Conservation (phyloP, 352 stramenopile genomes). For the Halophytophthora polymorphica region DNA sequence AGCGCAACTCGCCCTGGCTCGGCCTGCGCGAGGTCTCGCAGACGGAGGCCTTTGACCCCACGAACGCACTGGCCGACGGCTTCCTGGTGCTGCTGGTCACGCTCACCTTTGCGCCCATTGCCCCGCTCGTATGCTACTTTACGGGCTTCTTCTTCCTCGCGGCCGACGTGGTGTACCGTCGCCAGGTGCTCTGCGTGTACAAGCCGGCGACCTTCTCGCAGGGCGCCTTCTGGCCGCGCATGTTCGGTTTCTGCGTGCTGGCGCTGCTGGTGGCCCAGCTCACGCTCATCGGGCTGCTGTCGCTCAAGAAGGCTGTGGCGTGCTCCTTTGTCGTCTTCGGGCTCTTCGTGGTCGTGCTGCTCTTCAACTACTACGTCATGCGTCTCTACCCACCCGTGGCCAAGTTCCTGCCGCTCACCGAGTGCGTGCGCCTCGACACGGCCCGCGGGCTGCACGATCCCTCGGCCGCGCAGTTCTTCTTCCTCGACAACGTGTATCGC, state of each 20-base stretch:
- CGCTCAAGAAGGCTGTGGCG: constrained; percentile 57
- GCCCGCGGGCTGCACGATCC: constrained; percentile 29
- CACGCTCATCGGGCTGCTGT: constrained; percentile 75
- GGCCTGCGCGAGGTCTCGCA: constrained; percentile 46
- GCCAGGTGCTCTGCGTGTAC: constrained; percentile 74
- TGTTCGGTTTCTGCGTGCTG: constrained; percentile 76
- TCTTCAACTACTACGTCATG: constrained; percentile 65
- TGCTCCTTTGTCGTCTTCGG: constrained; percentile 12
- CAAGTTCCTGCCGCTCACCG: constrained; percentile 54
- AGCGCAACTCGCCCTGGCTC: constrained; percentile 54
- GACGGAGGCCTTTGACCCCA: constrained; percentile 62
- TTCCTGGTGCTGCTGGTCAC: constrained; percentile 74
- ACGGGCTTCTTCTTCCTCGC: constrained; percentile 67
- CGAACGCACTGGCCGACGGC: constrained; percentile 48
- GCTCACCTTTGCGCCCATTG: constrained; percentile 76
- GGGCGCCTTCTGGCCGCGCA: constrained; percentile 69
- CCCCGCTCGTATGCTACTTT: constrained; percentile 77
- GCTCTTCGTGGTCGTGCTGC: constrained; percentile 34
- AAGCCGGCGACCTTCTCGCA: constrained; percentile 47
- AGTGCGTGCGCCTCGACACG: constrained; percentile 57
- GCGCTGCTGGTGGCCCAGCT: constrained; percentile 71
- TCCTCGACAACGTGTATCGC: constrained; percentile 66
- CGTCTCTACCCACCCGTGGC: constrained; percentile 52
- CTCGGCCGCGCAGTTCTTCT: constrained; percentile 36
- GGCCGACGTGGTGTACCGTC: constrained; percentile 66